Conservation (phyloP, 371 early-diverging fungal genomes). For the Mucor irregularis region DNA sequence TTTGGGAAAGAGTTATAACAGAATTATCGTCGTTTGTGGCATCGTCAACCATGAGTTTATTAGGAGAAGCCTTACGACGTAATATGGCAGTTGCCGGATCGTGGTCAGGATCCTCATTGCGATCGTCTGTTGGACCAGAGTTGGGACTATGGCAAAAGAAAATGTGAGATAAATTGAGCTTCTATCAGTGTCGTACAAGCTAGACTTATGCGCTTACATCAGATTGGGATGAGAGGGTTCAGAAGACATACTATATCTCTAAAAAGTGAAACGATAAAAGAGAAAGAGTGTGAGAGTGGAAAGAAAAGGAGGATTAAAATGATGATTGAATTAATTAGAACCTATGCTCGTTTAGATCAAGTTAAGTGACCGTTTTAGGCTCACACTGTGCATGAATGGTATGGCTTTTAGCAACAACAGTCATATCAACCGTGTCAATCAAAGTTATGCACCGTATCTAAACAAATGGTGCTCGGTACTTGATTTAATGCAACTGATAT, state of each 20-base stretch:
- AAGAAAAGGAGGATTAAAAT: neutral
- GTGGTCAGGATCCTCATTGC: slow-evolving; percentile 58
- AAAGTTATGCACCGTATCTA: too few relatives aligned
- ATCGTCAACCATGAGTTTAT: slow-evolving; percentile 97
- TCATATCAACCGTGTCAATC: too few relatives aligned
- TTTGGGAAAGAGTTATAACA: slow-evolving; percentile 82
- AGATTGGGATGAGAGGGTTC: neutral
- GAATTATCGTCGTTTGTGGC: slow-evolving; percentile 97
- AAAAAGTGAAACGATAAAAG: neutral
- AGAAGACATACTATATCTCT: neutral
- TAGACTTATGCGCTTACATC: too few relatives aligned
- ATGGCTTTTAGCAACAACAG: too few relatives aligned
- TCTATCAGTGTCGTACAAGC: too few relatives aligned
- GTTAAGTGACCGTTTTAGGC: too few relatives aligned
- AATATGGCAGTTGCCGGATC: slow-evolving; percentile 94
- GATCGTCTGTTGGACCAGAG: slow-evolving; percentile 38
- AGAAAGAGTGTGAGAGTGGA: neutral
- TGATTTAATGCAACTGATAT: neutral
- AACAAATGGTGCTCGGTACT: too few relatives aligned
- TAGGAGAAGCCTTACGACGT: slow-evolving; percentile 91
- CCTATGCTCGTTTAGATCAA: neutral
- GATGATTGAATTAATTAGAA: too few relatives aligned
- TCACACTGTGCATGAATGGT: too few relatives aligned
- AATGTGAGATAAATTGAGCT: too few relatives aligned
- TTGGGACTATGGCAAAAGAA: slow-evolving; percentile 34